Evolutionary conservation across 2,329 filamentous ascomycete genomes (phyloP), one percentile per base, ranked within the genome.

Genomic region (Neonectria magnoliae): DNA sequence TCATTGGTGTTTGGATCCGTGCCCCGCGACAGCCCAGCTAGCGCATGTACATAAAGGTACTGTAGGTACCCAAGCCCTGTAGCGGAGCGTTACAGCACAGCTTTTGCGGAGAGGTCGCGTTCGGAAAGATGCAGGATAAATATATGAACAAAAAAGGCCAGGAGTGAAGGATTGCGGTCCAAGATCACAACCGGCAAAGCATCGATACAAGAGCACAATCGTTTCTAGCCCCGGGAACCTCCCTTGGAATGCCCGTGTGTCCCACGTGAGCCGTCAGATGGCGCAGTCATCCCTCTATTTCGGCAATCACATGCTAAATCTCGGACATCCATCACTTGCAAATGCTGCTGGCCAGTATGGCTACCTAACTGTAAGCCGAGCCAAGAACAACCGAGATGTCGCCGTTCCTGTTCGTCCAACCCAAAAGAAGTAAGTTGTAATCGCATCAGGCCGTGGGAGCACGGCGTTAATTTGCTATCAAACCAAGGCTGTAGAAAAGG

Each of bases 281-380:
- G 66, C 66, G 70, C 66, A 71, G 63, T 66, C 68, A 65, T 61
- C 59, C 68, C 57, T 55, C 59, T 42, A 18, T 38, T 54, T 67
- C 65, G 65, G 58, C 64, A 71, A 62, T 73, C 71, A 73, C 71
- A 73, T 73, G 71, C 67, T 33, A 72, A 71, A 66, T 50, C 48
- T 68, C 64, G 67, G 69, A 36, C 62, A 53, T 20, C 31, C 62
- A 53, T 20, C 31, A 18, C 22, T 33, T 13, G 5, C 31, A 33
- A 42, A 27, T 27, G 31, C n/a, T 42, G 38, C 38, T 25, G 31
- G 13, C 10, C 33, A 20, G 5, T 20, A 16, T 41, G 25, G 44
- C 41, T 60, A 8, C 41, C 27, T 11, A 47, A 38, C 29, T 11
- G n/a, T 18, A 18, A 36, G 44, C 38, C 50, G 25, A 47, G 33